Base-by-base conservation (phyloP, 192 early-diverging fungal species). In the Backusella circina region DNA sequence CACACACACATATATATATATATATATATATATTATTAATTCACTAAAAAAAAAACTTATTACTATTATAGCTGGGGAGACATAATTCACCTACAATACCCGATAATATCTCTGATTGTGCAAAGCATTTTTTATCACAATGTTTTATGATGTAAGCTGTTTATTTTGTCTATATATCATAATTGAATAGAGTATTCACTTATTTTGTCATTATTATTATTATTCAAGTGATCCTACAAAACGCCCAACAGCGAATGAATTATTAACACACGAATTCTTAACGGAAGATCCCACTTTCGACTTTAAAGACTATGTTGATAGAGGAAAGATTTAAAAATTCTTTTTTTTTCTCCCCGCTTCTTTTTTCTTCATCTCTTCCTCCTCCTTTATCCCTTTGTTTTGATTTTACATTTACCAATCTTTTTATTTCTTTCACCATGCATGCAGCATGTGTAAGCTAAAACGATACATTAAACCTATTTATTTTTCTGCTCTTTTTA, bases 21-120 rank as follows among this genome's bases (percentile, higher is more conserved):
- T 36, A 2, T 18, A 26, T 80, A 86, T 84, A 30, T 18, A 13
- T 65, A 2, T 3, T 36, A 35, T 36, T 18, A 15, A 70, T 28
- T 69, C 39, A 31, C 41, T 70, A 41, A 41, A 5, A 16, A 41
- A 41, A 5, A 16, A 41, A 38, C 31, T 57, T 32, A 15, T 50
- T 90, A 87, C 82, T 93, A 75, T 91, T 44, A 74, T 84, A 94
- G 81, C 88, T 99, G 61, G 95, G 88, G 9, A 91, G 90, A 38
- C 88, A 54, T 41, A 77, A 95, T 44, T 78, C 89, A 21, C 98
- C 98, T n/a, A 93, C 93, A 3, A 84, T 98, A 38, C 95, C 94
- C 6, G 83, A 88, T 18, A 84, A 79, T 12, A 85, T 96, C 26
- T 91, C 91, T 3, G 80, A 86, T 7, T 83, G 85, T 4, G 92